Percentiles rank a stretch among this genome's conserved stretches.
Conservation (phyloP, 1,284 basidiomycete genomes). For the Ceratobasidium sp. region DNA sequence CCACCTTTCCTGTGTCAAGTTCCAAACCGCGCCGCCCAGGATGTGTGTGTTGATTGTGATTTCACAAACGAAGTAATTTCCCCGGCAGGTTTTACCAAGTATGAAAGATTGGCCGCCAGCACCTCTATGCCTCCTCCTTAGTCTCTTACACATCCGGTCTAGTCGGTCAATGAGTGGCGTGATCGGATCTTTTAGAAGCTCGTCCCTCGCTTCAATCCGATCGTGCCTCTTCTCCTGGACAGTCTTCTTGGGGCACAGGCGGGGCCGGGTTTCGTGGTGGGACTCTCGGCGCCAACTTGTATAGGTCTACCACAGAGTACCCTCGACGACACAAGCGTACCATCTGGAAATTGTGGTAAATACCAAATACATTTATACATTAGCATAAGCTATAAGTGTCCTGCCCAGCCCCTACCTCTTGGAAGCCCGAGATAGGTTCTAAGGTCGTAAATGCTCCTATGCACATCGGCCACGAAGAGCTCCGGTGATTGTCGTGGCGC, state of each 20-base stretch:
- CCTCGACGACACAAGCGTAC: background rate
- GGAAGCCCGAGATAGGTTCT: background rate
- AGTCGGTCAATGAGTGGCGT: background rate
- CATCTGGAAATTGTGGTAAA: background rate
- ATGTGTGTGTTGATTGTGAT: too few species aligned
- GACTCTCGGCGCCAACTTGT: too few species aligned
- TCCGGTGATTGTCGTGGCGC: background rate
- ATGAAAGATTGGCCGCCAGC: too few species aligned
- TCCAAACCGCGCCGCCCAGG: too few species aligned
- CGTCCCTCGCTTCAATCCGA: slow-evolving; percentile 28
- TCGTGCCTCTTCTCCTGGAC: slow-evolving; percentile 11
- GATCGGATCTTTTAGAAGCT: slow-evolving; percentile 21
- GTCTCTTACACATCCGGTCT: slow-evolving; percentile 27
- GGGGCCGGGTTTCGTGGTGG: background rate
- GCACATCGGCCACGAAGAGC: background rate
- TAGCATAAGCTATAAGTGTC: background rate
- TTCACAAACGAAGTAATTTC: too few species aligned
- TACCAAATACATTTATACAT: background rate
- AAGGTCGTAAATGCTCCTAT: background rate
- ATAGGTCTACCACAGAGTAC: background rate
- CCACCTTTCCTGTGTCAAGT: too few species aligned
- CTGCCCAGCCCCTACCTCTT: background rate
- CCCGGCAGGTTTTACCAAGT: too few species aligned
- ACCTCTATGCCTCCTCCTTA: background rate
- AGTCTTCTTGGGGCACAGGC: slow-evolving; percentile 8